A percentile compares a stretch with the other conserved stretches of the same genome.
These are phyloP conservation scores for Aspergillus floridensis DNA, from an alignment of 2,329 filamentous ascomycete genomes.

Conservation along the genomic window DNA sequence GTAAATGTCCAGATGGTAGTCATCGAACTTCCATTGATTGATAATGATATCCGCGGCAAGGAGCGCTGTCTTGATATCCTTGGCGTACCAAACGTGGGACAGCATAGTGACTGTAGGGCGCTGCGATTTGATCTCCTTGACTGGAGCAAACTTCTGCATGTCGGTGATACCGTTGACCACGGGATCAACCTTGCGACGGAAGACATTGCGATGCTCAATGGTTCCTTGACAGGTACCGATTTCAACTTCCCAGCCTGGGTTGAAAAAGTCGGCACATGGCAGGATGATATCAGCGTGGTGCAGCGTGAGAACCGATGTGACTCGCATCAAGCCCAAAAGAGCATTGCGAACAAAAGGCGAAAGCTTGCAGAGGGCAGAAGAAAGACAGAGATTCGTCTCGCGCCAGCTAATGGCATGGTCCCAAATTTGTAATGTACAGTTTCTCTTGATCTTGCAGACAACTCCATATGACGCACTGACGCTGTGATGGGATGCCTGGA, in stretches of 20 bases:
- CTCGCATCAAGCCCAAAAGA: conserved; percentile 48
- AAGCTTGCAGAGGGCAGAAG: conserved; percentile 50
- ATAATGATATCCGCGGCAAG: conserved; percentile 64
- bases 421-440: conserved; percentile 62
- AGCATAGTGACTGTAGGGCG: conserved; percentile 64
- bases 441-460: conserved; percentile 60
- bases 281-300: conserved; percentile 60
- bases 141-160: conserved; percentile 61
- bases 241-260: conserved; percentile 63
- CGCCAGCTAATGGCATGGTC: conserved; percentile 63
- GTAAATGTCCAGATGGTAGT: conserved; percentile 63
- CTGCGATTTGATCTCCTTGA: conserved; percentile 58
- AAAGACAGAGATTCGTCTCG: conserved; percentile 53
- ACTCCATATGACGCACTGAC: conserved; percentile 61
- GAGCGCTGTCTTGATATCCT: conserved; percentile 64
- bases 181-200: conserved; percentile 61
- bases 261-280: conserved; percentile 61
- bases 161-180: conserved; percentile 65
- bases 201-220: conserved; percentile 56
- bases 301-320: conserved; percentile 48
- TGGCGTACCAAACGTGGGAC: conserved; percentile 55
- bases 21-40: conserved; percentile 64
- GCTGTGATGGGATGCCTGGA: conserved; percentile 63
- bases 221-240: conserved; percentile 58
- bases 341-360: conserved; percentile 51